Percentiles rank a stretch among this genome's conserved stretches.
Evolutionary conservation across 2,329 filamentous ascomycete species (phyloP).

Genomic region (Hirsutella rhossiliensis): DNA sequence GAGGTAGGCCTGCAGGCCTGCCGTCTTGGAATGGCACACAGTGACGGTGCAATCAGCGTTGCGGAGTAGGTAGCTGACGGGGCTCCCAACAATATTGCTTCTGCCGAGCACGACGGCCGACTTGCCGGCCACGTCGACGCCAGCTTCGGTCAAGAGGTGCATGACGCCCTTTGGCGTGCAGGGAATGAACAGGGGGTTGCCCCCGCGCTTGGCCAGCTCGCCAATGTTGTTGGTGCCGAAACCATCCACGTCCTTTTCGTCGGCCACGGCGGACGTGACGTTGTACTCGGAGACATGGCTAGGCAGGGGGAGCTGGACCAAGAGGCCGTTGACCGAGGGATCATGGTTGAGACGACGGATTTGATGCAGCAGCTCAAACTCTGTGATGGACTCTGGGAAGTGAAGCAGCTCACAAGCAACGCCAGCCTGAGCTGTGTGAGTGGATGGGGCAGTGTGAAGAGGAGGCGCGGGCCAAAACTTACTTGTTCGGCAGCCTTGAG

Average conservation of each 20-base stretch:
- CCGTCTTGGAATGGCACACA: slow-evolving; percentile 84
- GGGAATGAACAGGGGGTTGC: slow-evolving; percentile 76
- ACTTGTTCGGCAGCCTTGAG: slow-evolving; percentile 91
- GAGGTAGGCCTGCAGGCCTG: slow-evolving; percentile 59
- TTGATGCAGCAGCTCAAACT: slow-evolving; percentile 74
- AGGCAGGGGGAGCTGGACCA: slow-evolving; percentile 87
- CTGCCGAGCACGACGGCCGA: slow-evolving; percentile 88
- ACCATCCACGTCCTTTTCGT: slow-evolving; percentile 96
- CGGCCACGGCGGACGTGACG: slow-evolving; percentile 79
- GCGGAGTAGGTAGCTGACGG: slow-evolving; percentile 88
- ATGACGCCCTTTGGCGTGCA: slow-evolving; percentile 98
- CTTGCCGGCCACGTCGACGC: slow-evolving; percentile 77
- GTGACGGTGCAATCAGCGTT: slow-evolving; percentile 96
- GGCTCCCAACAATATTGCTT: slow-evolving; percentile 95
- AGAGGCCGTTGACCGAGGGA: slow-evolving; percentile 73
- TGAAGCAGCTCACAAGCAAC: slow-evolving; percentile 81
- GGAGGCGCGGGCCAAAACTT: slow-evolving; percentile 10
- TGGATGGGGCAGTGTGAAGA: background rate
- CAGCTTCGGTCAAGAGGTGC: slow-evolving; percentile 75
- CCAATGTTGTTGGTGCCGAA: slow-evolving; percentile 93
- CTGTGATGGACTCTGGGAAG: slow-evolving; percentile 67
- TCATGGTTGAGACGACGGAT: slow-evolving; percentile 81
- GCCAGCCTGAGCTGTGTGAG: slow-evolving; percentile 50
- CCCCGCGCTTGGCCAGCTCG: slow-evolving; percentile 90
- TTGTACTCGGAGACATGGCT: slow-evolving; percentile 81